Conservation (phyloP, 441 rosid species). For the Gossypium gossypioides region DNA sequence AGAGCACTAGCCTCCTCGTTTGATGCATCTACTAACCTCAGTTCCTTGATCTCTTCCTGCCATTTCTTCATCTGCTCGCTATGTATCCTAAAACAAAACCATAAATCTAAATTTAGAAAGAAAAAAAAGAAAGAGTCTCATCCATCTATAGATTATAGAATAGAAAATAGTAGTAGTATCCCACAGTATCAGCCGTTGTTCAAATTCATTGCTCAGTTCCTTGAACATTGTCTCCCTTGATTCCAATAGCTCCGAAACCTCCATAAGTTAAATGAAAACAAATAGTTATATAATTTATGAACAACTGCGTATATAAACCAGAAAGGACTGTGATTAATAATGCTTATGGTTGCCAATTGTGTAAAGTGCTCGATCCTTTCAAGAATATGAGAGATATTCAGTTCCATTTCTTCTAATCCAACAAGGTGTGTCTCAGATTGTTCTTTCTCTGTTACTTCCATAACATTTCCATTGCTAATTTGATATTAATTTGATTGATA, state of each 20-base stretch:
- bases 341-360: constrained; percentile 35
- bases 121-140: background rate
- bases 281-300: background rate
- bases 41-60: constrained; percentile 74
- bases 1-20: constrained; percentile 54
- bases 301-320: background rate
- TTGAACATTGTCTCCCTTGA: constrained; percentile 66
- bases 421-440: constrained; percentile 32
- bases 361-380: constrained; percentile 72
- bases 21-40: constrained; percentile 59
- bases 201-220: constrained; percentile 62
- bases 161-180: constrained; percentile 14
- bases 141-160: background rate
- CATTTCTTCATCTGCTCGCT: constrained; percentile 72
- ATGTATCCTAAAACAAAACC: constrained; percentile 41
- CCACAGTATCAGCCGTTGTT: constrained; percentile 56
- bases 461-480: constrained; percentile 21
- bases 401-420: constrained; percentile 73
- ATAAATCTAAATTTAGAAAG: too few relatives aligned
- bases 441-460: constrained; percentile 39
- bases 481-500: constrained; percentile 8
- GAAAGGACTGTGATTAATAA: background rate
- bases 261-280: constrained; percentile 1
- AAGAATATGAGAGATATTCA: constrained; percentile 38
- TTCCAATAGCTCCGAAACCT: constrained; percentile 70